Conservation (phyloP, 2,329 filamentous ascomycete species). For the Juglanconis juglandina region DNA sequence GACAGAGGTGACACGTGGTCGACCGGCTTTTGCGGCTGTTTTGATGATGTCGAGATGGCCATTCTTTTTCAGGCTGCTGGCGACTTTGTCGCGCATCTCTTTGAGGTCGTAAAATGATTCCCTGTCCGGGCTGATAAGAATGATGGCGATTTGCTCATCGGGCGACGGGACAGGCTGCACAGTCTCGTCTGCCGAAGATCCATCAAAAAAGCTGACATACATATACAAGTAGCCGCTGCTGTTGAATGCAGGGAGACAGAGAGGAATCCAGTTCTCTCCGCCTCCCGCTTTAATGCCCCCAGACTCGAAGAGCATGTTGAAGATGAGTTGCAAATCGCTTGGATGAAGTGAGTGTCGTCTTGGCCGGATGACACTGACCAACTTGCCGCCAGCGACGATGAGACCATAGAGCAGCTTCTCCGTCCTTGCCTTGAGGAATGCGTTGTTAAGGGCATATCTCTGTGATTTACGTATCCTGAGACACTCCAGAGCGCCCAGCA, state of each 20-base stretch:
- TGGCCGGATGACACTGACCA: conserved; percentile 92
- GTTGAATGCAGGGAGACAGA: conserved; percentile 96
- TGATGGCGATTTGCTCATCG: conserved; percentile 78
- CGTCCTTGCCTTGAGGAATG: conserved; percentile 73
- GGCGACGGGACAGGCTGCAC: conserved; percentile 58
- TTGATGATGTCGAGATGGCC: conserved; percentile 73
- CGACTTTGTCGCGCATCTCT: conserved; percentile 62
- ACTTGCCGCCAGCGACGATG: conserved; percentile 84
- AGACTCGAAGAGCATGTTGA: conserved; percentile 99
- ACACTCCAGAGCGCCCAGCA: conserved; percentile 89
- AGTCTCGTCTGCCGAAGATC: conserved; percentile 40
- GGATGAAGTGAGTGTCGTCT: conserved; percentile 94
- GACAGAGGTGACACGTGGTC: conserved; percentile 70
- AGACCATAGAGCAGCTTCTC: conserved; percentile 86
- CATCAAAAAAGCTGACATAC: conserved; percentile 93
- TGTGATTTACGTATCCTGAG: conserved; percentile 88
- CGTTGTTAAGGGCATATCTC: conserved; percentile 79
- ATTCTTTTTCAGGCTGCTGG: conserved; percentile 70
- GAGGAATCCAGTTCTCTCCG: conserved; percentile 94
- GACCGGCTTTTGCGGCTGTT: conserved; percentile 65
- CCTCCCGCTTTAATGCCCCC: conserved; percentile 84
- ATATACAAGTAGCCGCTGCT: conserved; percentile 96
- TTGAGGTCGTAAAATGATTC: conserved; percentile 91
- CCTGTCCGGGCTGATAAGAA: conserved; percentile 88
- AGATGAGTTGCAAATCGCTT: conserved; percentile 91